These are phyloP conservation scores for Scenedesmus sp. DNA, from an alignment of 163 green algal species.

Conservation along the genomic window DNA sequence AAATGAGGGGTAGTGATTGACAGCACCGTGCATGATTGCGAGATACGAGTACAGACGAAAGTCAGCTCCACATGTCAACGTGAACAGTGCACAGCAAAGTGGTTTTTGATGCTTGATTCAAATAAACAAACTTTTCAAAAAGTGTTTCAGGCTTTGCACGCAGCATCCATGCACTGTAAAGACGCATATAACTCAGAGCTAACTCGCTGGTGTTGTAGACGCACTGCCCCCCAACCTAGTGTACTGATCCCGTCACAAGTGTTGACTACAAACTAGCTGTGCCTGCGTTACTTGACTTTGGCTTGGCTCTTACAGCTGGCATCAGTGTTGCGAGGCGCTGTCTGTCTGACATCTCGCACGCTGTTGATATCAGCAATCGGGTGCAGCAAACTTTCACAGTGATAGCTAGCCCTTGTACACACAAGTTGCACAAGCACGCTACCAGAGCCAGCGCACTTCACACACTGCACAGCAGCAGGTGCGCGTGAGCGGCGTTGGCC, in stretches of 20 bases:
- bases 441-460: not conserved
- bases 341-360: not conserved
- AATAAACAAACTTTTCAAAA: not conserved
- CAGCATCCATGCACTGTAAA: not conserved
- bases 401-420: not conserved
- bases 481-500: not conserved
- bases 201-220: not conserved
- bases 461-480: slow-evolving; percentile 13
- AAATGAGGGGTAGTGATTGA: no score
- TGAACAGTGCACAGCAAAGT: not conserved
- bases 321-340: not conserved
- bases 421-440: not conserved
- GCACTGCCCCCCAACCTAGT: not conserved
- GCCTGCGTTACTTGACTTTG: not conserved
- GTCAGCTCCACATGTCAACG: no score
- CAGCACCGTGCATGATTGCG: no score
- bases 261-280: not conserved
- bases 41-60: no score
- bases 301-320: not conserved
- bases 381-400: not conserved
- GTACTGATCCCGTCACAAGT: not conserved
- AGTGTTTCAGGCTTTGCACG: not conserved
- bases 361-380: not conserved
- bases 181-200: not conserved
- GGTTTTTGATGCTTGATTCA: not conserved